Evolutionary conservation across 331 rosid species (phyloP).

Genomic region (Malus hybrid): DNA sequence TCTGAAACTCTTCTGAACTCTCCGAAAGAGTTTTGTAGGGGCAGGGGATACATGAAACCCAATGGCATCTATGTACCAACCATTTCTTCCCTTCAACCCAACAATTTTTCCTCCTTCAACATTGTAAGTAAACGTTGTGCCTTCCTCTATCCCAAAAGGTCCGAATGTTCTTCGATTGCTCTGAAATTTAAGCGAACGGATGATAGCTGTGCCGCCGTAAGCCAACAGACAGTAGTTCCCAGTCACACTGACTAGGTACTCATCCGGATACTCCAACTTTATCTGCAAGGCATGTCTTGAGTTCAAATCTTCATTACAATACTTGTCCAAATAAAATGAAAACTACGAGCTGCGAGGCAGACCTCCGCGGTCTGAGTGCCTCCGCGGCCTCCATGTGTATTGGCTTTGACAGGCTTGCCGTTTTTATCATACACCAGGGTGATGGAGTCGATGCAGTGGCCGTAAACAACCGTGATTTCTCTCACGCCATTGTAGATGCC

Average conservation of each 20-base stretch:
- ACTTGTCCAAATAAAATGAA: background rate
- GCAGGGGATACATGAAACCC: slow-evolving; percentile 26
- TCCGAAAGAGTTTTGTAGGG: slow-evolving; percentile 21
- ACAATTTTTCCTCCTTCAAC: slow-evolving; percentile 51
- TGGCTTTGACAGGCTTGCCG: slow-evolving; percentile 42
- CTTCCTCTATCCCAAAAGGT: slow-evolving; percentile 57
- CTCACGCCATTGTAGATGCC: slow-evolving; percentile 50
- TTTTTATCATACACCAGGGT: slow-evolving; percentile 42
- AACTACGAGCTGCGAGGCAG: background rate
- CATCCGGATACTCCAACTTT: slow-evolving; percentile 46
- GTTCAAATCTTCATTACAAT: background rate
- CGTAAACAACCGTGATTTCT: slow-evolving; percentile 41
- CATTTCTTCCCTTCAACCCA: slow-evolving; percentile 45
- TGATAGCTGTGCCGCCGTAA: slow-evolving; percentile 25
- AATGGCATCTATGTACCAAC: slow-evolving; percentile 49
- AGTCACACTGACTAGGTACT: slow-evolving; percentile 38
- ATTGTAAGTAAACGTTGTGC: slow-evolving; percentile 50
- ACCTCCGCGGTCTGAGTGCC: slow-evolving; percentile 44
- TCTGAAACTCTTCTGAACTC: slow-evolving; percentile 22
- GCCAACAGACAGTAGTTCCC: slow-evolving; percentile 41
- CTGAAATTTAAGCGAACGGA: slow-evolving; percentile 45
- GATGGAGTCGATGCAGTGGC: slow-evolving; percentile 52
- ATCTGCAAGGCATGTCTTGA: slow-evolving; percentile 20
- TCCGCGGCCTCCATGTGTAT: slow-evolving; percentile 52
- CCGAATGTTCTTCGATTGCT: slow-evolving; percentile 53